phyloP scores from a whole-genome alignment of 331 rosid species.

The Malus hybrid region DNA sequence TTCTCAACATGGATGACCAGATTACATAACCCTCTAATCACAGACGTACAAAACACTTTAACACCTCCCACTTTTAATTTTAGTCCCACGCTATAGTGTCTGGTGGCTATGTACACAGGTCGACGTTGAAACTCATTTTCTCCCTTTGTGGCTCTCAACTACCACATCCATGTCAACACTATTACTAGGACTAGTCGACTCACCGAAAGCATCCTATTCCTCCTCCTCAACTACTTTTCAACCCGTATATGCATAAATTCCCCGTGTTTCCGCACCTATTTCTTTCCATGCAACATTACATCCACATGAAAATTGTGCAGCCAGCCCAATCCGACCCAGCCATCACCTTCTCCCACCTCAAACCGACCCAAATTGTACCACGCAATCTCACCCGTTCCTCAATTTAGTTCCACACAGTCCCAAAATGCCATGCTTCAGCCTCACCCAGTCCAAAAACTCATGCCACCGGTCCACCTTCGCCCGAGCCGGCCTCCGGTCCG shows the following conservation, averaged over 20 bases:
- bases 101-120: no score
- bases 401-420: neutral
- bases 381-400: neutral
- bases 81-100: fast-evolving
- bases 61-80: no score
- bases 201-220: no score
- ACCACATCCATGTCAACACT: no score
- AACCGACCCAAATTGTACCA: neutral
- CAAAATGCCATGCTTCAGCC: conserved; percentile 36
- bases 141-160: no score
- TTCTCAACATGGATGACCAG: no score
- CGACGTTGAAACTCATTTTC: no score
- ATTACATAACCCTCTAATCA: no score
- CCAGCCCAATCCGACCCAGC: neutral
- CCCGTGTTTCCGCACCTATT: neutral
- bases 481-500: conserved; percentile 51
- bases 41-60: no score
- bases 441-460: conserved; percentile 48
- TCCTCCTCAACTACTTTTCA: neutral
- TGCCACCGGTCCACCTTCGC: conserved; percentile 42
- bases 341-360: neutral
- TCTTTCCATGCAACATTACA: neutral
- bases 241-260: neutral
- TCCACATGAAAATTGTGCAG: neutral
- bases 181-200: no score